Evolutionary conservation across 2,329 filamentous ascomycete species (phyloP).

Genomic region (Fusarium buharicum): DNA sequence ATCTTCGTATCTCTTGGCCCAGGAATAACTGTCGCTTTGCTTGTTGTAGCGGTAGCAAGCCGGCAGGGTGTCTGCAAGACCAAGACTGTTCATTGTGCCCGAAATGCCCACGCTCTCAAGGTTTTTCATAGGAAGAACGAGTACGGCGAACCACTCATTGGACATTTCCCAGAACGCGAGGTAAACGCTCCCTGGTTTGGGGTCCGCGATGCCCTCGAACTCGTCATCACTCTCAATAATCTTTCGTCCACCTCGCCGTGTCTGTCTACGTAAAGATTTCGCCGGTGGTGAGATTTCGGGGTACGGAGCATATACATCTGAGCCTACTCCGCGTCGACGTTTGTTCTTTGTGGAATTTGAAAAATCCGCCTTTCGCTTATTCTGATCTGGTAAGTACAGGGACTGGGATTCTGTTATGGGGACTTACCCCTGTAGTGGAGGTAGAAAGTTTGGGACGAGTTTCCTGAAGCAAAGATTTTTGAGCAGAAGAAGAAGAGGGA

Average conservation of each 20-base stretch:
- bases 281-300: not conserved
- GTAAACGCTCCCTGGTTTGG: not conserved
- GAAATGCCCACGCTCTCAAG: not conserved
- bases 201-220: constrained; percentile 5
- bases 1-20: constrained; percentile 20
- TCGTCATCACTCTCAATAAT: not conserved
- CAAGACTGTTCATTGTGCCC: not conserved
- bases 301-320: not conserved
- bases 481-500: no score
- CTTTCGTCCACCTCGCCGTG: not conserved
- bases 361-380: not conserved
- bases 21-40: not conserved
- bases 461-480: no score
- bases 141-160: constrained; percentile 5
- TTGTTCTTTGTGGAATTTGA: not conserved
- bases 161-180: constrained; percentile 1
- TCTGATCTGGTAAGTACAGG: not conserved
- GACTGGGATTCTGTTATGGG: accelerated
- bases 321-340: not conserved
- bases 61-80: not conserved
- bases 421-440: not conserved
- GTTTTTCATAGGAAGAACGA: constrained; percentile 5
- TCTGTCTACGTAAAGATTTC: not conserved
- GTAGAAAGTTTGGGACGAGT: no score
- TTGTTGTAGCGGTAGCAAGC: constrained; percentile 5